Evolutionary conservation across 176 grass and related monocot species (phyloP).

Genomic region (Lolium rigidum): DNA sequence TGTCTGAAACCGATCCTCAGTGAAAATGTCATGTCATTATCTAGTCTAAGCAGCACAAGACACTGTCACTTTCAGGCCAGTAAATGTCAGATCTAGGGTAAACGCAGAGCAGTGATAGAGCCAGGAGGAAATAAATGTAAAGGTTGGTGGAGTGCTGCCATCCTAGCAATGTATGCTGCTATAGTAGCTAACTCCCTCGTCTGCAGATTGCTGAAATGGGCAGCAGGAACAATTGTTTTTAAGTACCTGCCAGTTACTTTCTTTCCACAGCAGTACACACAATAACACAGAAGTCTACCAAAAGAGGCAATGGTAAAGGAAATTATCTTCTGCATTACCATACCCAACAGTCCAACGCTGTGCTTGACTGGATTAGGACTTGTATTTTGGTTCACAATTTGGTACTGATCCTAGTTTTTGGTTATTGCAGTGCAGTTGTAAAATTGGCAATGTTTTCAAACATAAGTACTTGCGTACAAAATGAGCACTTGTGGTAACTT

Average conservation of each 20-base stretch:
- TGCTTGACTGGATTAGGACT: not conserved
- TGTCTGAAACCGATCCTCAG: conserved; percentile 21
- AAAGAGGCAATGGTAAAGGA: conserved; percentile 8
- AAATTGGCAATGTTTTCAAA: conserved; percentile 11
- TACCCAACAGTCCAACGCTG: conserved; percentile 12
- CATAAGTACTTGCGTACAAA: conserved; percentile 26
- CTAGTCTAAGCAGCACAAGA: conserved; percentile 15
- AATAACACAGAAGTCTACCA: not conserved
- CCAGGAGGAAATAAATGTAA: conserved; percentile 43
- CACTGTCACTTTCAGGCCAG: conserved; percentile 1
- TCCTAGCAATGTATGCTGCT: conserved; percentile 31
- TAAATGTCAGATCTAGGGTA: conserved; percentile 34
- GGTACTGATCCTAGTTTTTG: conserved; percentile 20
- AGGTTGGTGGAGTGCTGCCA: conserved; percentile 24
- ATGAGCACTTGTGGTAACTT: conserved; percentile 29
- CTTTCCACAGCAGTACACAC: not conserved
- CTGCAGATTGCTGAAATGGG: conserved; percentile 29
- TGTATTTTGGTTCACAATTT: conserved; percentile 1
- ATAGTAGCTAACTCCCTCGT: not conserved
- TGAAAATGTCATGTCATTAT: not conserved
- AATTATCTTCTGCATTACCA: not conserved
- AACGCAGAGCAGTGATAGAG: conserved; percentile 36
- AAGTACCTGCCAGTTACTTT: not conserved
- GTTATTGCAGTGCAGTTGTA: conserved; percentile 30
- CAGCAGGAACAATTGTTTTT: conserved; percentile 30